Conservation (phyloP, 441 rosid genomes). For the Viola pubescens region DNA sequence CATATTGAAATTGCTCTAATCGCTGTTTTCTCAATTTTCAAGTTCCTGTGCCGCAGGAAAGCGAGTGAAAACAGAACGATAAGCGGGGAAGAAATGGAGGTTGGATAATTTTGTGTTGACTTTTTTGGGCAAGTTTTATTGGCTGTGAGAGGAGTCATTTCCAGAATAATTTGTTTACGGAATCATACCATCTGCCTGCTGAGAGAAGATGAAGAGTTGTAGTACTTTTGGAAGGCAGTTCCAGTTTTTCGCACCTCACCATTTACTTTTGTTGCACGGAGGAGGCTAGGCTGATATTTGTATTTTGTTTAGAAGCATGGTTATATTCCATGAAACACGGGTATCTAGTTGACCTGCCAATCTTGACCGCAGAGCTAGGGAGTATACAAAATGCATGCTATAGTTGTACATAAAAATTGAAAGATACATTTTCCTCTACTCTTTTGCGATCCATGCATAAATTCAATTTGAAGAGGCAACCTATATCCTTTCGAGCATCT, state of each 20-base stretch:
- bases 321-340: not conserved
- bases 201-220: not conserved
- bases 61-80: slow-evolving; percentile 16
- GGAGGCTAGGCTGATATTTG: not conserved
- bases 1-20: slow-evolving; percentile 60
- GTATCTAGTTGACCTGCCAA: not conserved
- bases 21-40: slow-evolving; percentile 49
- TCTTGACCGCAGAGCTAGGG: not conserved
- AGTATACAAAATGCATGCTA: slow-evolving; percentile 4
- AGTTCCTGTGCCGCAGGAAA: slow-evolving; percentile 44
- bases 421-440: not conserved
- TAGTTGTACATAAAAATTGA: slow-evolving; percentile 10
- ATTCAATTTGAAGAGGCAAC: not conserved
- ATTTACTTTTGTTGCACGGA: not conserved
- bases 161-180: not conserved
- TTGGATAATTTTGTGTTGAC: slow-evolving; percentile 25
- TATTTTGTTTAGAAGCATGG: not conserved
- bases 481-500: not conserved
- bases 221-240: not conserved
- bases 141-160: not conserved
- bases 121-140: not conserved
- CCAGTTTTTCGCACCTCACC: not conserved
- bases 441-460: not conserved
- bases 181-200: not conserved
- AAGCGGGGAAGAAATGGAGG: slow-evolving; percentile 31